These are phyloP conservation scores for Epicoccum sorghinum DNA, from an alignment of 2,329 filamentous ascomycete species.

Conservation along the genomic window DNA sequence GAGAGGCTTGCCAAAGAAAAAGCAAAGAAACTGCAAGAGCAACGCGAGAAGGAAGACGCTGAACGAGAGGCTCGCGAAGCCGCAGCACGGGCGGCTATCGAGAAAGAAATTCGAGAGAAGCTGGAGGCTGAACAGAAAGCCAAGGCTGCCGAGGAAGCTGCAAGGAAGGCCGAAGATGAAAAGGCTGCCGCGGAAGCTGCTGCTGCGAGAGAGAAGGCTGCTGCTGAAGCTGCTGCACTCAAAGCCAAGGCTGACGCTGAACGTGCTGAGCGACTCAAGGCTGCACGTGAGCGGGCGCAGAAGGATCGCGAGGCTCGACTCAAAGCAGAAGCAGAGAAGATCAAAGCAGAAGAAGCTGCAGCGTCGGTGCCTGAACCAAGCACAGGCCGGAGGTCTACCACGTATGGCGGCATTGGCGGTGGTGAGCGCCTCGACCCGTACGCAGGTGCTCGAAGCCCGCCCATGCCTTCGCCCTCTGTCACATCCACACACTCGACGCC, in stretches of 20 bases:
- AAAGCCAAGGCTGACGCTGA: conserved; percentile 45
- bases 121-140: conserved; percentile 48
- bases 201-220: conserved; percentile 41
- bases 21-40: conserved; percentile 48
- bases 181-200: conserved; percentile 38
- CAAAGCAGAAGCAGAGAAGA: conserved; percentile 44
- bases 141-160: conserved; percentile 49
- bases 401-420: conserved; percentile 56
- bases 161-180: conserved; percentile 45
- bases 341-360: conserved; percentile 30
- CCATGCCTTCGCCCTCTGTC: conserved; percentile 54
- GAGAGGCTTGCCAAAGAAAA: conserved; percentile 53
- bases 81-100: conserved; percentile 44
- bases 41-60: conserved; percentile 49
- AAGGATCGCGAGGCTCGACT: conserved; percentile 46
- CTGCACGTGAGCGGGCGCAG: conserved; percentile 48
- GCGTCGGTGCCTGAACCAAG: conserved; percentile 28
- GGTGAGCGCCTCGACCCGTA: conserved; percentile 75
- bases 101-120: conserved; percentile 52
- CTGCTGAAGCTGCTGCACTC: conserved; percentile 38
- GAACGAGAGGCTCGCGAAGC: conserved; percentile 47
- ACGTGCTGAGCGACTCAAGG: conserved; percentile 44
- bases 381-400: conserved; percentile 38
- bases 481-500: conserved; percentile 48
- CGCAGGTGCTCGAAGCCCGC: conserved; percentile 62